Conservation (phyloP, 768 basidiomycete genomes). For the Piloderma croceum region DNA sequence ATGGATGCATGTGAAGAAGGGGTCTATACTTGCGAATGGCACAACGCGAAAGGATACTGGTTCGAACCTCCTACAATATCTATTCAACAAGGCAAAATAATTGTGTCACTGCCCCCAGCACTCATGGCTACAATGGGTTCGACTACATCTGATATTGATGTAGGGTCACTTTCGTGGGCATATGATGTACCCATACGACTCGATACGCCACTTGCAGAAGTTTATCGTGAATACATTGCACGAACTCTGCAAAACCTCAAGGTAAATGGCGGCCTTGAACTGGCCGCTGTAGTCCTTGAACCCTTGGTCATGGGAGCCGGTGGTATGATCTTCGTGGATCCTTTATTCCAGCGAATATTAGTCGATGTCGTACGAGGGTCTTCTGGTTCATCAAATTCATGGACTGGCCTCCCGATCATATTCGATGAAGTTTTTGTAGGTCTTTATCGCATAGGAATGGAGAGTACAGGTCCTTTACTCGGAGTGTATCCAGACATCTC, state of each 20-base stretch:
- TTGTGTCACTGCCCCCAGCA: conserved; percentile 49
- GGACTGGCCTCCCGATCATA: conserved; percentile 80
- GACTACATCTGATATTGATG: conserved; percentile 22
- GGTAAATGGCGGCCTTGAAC: conserved; percentile 31
- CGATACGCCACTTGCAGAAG: conserved; percentile 50
- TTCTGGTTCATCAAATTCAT: conserved; percentile 25
- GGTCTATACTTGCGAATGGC: conserved; percentile 95
- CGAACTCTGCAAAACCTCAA: conserved; percentile 43
- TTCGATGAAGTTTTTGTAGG: conserved; percentile 97
- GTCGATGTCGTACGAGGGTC: conserved; percentile 69
- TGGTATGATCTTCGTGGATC: conserved; percentile 96
- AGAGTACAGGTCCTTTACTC: conserved; percentile 59
- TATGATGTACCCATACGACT: conserved; percentile 70
- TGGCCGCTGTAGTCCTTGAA: conserved; percentile 80
- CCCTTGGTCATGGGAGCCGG: conserved; percentile 93
- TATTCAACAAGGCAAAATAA: conserved; percentile 53
- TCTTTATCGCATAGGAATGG: conserved; percentile 78
- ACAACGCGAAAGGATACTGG: conserved; percentile 88
- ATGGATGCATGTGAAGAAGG: conserved; percentile 95
- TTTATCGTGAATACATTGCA: conserved; percentile 59
- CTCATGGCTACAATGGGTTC: conserved; percentile 17
- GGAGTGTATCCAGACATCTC: conserved; percentile 80
- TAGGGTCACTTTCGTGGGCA: conserved; percentile 47
- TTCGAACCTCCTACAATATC: conserved; percentile 82
- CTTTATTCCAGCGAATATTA: conserved; percentile 87